Evolutionary conservation across 2,329 filamentous ascomycete genomes (phyloP).

Genomic region (Ophiocordyceps camponoti-rufipedis): DNA sequence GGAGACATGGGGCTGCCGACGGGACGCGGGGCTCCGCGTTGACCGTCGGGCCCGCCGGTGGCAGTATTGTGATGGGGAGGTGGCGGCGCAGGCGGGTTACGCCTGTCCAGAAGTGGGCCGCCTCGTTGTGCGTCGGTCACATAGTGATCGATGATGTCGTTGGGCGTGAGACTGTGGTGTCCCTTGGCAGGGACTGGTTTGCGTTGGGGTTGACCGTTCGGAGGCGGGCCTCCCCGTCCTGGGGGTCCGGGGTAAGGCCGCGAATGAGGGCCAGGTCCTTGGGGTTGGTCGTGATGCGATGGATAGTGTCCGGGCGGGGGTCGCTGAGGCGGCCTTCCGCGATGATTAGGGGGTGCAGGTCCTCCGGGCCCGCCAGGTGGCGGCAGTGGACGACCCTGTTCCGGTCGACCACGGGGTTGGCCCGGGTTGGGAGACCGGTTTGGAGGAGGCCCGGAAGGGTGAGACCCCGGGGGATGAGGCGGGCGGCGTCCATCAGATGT

Average conservation of each 20-base stretch:
- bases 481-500: constrained; percentile 15
- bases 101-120: constrained; percentile 2
- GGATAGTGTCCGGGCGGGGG: constrained; percentile 5
- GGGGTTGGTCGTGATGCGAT: constrained; percentile 3
- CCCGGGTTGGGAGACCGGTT: constrained; percentile 11
- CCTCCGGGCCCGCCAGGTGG: constrained; percentile 3
- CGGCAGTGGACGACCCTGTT: constrained; percentile 4
- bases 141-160: constrained; percentile 21
- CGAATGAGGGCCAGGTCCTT: constrained; percentile 10
- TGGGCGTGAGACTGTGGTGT: constrained; percentile 13
- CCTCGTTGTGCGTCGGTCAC: constrained; percentile 10
- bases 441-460: not conserved
- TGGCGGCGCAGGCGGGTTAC: constrained; percentile 4
- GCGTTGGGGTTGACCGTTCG: constrained; percentile 6
- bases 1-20: constrained; percentile 26
- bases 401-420: constrained; percentile 10
- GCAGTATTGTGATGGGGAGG: constrained; percentile 8
- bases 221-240: constrained; percentile 8
- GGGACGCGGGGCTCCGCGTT: constrained; percentile 42
- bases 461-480: constrained; percentile 11
- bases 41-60: constrained; percentile 19
- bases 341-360: constrained; percentile 5
- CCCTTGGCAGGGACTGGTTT: constrained; percentile 12
- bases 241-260: constrained; percentile 8
- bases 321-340: constrained; percentile 6